phyloP scores from a whole-genome alignment of 2,329 filamentous ascomycete species.

The Aureobasidium sp. region DNA sequence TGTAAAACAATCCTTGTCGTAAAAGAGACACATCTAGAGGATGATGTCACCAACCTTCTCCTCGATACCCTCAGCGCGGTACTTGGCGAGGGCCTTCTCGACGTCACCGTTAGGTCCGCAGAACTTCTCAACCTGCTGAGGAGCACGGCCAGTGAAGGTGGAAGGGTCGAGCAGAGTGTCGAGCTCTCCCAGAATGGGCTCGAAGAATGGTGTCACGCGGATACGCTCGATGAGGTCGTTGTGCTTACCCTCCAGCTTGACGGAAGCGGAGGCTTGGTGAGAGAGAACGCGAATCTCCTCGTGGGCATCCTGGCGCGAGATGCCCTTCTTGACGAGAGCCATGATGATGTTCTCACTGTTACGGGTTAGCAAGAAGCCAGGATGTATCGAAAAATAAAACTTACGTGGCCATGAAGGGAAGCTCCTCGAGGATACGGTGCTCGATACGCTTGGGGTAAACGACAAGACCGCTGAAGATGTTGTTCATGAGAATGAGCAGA shows the following conservation, averaged over 20 bases:
- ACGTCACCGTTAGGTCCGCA: conserved; percentile 28
- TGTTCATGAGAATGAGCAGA: conserved; percentile 45
- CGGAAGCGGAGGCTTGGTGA: conserved; percentile 64
- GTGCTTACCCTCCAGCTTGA: conserved; percentile 63
- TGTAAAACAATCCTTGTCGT: conserved; percentile 1
- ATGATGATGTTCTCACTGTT: conserved; percentile 60
- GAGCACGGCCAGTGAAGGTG: conserved; percentile 33
- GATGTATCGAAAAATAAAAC: not conserved
- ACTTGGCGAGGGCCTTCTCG: conserved; percentile 30
- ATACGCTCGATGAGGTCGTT: conserved; percentile 83
- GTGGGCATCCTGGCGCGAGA: conserved; percentile 72
- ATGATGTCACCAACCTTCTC: conserved; percentile 16
- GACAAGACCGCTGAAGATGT: conserved; percentile 66
- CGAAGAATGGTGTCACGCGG: conserved; percentile 65
- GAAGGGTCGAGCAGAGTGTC: conserved; percentile 31
- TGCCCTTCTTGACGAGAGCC: conserved; percentile 64
- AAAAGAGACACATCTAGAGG: conserved; percentile 12
- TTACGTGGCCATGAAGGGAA: conserved; percentile 75
- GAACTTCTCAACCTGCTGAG: conserved; percentile 36
- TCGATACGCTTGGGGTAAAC: conserved; percentile 71
- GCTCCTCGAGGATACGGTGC: conserved; percentile 61
- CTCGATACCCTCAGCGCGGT: conserved; percentile 20
- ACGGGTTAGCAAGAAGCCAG: not conserved
- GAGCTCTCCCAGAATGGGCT: conserved; percentile 34
- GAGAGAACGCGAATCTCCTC: conserved; percentile 77